These are phyloP conservation scores for Aspergillus ibericus DNA, from an alignment of 2,329 filamentous ascomycete species.

Conservation along the genomic window DNA sequence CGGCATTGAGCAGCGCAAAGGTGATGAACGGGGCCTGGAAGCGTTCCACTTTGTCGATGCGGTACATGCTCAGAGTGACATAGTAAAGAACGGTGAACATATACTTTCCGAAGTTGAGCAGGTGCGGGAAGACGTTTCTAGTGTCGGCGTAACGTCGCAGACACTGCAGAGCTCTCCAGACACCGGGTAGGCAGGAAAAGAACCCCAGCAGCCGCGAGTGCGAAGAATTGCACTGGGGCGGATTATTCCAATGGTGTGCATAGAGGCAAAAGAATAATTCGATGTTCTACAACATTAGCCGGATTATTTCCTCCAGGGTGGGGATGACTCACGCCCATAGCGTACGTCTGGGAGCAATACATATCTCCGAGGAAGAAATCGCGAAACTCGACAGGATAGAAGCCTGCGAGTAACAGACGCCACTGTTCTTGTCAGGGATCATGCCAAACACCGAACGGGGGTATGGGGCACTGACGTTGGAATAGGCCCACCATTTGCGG, in stretches of 20 bases:
- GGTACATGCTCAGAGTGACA: slow-evolving; percentile 76
- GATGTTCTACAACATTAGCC: slow-evolving; percentile 63
- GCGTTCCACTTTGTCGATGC: slow-evolving; percentile 62
- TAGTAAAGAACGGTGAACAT: slow-evolving; percentile 78
- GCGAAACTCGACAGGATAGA: slow-evolving; percentile 92
- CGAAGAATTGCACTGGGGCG: slow-evolving; percentile 77
- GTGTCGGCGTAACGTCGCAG: slow-evolving; percentile 87
- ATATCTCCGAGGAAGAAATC: slow-evolving; percentile 98
- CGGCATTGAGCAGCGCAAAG: slow-evolving; percentile 75
- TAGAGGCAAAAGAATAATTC: slow-evolving; percentile 95
- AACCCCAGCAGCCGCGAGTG: slow-evolving; percentile 84
- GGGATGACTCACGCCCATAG: slow-evolving; percentile 66
- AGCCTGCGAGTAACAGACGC: slow-evolving; percentile 77
- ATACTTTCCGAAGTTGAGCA: slow-evolving; percentile 93
- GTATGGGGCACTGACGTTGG: slow-evolving; percentile 72
- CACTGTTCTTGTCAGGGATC: slow-evolving; percentile 55
- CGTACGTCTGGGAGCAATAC: slow-evolving; percentile 93
- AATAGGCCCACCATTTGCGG: slow-evolving; percentile 82
- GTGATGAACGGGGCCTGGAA: slow-evolving; percentile 72
- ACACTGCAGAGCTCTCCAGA: slow-evolving; percentile 91
- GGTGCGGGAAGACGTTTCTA: slow-evolving; percentile 81
- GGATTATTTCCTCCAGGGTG: background rate
- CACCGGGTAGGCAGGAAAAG: slow-evolving; percentile 75
- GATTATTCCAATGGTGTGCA: slow-evolving; percentile 71
- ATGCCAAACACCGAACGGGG: background rate